phyloP scores from a whole-genome alignment of 1,284 basidiomycete genomes.

The Cryptococcus neoformans region DNA sequence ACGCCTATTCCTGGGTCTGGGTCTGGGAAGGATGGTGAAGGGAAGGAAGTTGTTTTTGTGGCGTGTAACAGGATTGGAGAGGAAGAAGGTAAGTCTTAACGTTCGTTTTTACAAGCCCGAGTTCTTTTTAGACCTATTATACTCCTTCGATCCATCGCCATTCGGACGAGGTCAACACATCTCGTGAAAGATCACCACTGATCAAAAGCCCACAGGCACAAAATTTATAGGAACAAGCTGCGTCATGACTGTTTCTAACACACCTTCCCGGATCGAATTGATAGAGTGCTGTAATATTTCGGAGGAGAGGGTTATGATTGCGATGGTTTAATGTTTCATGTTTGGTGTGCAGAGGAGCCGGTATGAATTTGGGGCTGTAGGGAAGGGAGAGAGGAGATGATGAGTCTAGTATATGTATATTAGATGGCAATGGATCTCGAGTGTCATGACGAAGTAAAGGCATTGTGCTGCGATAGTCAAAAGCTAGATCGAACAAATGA shows the following conservation, averaged over 20 bases:
- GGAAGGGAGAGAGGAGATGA: too few species aligned
- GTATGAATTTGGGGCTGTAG: too few species aligned
- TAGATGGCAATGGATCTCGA: too few species aligned
- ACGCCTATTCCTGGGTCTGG: too few species aligned
- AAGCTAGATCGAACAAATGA: too few species aligned
- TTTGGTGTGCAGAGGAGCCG: background rate
- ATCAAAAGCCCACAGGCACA: conserved; percentile 24
- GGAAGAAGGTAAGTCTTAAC: conserved; percentile 44
- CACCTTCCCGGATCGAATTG: conserved; percentile 45
- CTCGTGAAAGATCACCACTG: too few species aligned
- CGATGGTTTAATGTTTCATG: conserved; percentile 26
- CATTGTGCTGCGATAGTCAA: too few species aligned
- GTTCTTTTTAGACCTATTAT: too few species aligned
- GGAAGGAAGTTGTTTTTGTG: conserved; percentile 49
- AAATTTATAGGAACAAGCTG: conserved; percentile 52
- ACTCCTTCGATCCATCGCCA: too few species aligned
- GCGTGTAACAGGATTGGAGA: conserved; percentile 50
- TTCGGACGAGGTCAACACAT: too few species aligned
- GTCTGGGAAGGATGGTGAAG: conserved; percentile 9
- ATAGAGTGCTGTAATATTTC: conserved; percentile 45
- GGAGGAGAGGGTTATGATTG: conserved; percentile 47
- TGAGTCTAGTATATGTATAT: too few species aligned
- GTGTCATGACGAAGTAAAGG: too few species aligned
- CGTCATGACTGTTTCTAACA: conserved; percentile 43
- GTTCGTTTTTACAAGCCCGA: conserved; percentile 34